Conservation (phyloP, 2,329 filamentous ascomycete genomes). For the Fusarium sacchari region DNA sequence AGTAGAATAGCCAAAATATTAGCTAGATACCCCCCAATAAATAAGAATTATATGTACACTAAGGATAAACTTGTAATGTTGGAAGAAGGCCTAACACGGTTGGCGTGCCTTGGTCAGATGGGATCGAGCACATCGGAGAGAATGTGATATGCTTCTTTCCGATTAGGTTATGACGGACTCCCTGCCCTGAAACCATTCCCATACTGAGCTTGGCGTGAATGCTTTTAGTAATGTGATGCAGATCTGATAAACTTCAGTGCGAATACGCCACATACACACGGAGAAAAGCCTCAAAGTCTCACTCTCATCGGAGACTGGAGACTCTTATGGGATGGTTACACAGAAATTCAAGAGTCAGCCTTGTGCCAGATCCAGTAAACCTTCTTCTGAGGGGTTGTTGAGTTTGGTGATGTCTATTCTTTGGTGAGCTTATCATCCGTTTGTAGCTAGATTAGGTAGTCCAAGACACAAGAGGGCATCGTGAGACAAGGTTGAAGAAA, state of each 20-base stretch:
- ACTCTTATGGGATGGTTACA: background rate
- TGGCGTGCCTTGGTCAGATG: background rate
- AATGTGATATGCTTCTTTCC: background rate
- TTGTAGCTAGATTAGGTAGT: background rate
- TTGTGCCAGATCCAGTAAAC: no score
- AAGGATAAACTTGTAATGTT: no score
- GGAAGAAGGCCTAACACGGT: background rate
- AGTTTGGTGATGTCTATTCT: background rate
- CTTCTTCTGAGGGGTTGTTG: background rate
- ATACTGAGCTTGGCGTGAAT: background rate
- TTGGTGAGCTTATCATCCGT: background rate
- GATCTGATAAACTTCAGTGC: background rate
- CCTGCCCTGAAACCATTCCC: background rate
- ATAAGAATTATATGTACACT: background rate
- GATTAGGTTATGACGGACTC: background rate
- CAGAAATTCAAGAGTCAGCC: background rate
- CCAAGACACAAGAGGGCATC: background rate
- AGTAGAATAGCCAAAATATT: background rate
- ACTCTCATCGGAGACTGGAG: background rate
- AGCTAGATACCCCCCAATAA: conserved; percentile 4
- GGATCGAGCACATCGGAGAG: background rate
- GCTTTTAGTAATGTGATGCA: background rate
- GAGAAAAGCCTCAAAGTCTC: background rate
- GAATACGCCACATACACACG: background rate
- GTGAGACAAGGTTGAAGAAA: background rate